phyloP scores from a whole-genome alignment of 805 yeast genomes.

The Isabelozyma pseudorhagii region DNA sequence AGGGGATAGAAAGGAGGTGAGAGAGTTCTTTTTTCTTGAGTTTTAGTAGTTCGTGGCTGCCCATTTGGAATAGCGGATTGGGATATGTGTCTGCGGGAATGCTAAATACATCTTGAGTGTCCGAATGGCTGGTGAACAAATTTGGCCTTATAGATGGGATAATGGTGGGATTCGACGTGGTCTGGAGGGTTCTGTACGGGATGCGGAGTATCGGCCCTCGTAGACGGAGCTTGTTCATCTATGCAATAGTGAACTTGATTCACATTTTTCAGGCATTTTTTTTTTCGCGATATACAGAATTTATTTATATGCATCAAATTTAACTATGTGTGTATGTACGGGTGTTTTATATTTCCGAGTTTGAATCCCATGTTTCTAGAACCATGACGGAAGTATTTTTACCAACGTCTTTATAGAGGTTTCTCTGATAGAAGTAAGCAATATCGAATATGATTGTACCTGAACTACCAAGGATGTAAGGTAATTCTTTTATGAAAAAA shows the following conservation, averaged over 20 bases:
- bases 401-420: constrained; percentile 23
- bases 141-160: neutral
- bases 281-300: too few species aligned
- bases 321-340: neutral
- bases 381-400: constrained; percentile 16
- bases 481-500: constrained; percentile 69
- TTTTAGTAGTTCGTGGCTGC: constrained; percentile 19
- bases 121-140: neutral
- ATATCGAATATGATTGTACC: constrained; percentile 83
- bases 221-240: too few species aligned
- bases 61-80: constrained; percentile 32
- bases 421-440: constrained; percentile 62
- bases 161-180: too few species aligned
- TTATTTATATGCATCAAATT: too few species aligned
- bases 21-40: constrained; percentile 19
- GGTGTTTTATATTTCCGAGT: neutral
- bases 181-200: neutral
- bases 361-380: constrained; percentile 15
- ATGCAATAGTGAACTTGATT: too few species aligned
- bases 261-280: too few species aligned
- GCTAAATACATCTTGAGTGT: neutral
- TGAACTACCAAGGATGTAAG: constrained; percentile 79
- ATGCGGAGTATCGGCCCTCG: neutral
- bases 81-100: constrained; percentile 22
- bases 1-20: constrained; percentile 25